Evolutionary conservation across 345 rosid genomes (phyloP).

Genomic region (Salix suchowensis): DNA sequence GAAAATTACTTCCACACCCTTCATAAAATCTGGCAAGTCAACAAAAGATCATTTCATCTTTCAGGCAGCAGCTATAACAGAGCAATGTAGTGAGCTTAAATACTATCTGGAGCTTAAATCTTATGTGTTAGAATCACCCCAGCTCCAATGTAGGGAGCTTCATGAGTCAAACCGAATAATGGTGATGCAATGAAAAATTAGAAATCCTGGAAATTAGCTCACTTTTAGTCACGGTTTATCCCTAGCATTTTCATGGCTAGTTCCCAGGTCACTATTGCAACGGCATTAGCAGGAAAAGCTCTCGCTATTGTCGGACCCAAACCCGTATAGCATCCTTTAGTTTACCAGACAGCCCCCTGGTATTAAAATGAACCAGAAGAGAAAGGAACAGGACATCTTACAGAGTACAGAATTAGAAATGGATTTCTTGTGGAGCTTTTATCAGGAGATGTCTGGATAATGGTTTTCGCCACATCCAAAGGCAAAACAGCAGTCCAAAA

Average conservation of each 20-base stretch:
- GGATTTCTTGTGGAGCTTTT: conserved; percentile 59
- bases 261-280: conserved; percentile 96
- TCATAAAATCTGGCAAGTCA: not conserved
- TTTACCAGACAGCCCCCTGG: not conserved
- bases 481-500: conserved; percentile 85
- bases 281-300: conserved; percentile 97
- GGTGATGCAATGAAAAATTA: conserved; percentile 5
- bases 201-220: conserved; percentile 1
- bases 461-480: conserved; percentile 84
- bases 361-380: not conserved
- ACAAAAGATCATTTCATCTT: not conserved
- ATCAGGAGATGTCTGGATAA: conserved; percentile 76
- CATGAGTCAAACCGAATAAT: not conserved
- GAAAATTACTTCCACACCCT: not conserved
- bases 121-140: not conserved
- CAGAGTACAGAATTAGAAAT: conserved; percentile 60
- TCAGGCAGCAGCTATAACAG: not conserved
- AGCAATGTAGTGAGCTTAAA: too few species aligned
- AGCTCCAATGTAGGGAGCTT: not conserved
- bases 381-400: conserved; percentile 25
- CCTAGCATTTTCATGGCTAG: conserved; percentile 73
- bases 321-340: conserved; percentile 82
- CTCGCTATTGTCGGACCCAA: conserved; percentile 77
- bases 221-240: conserved; percentile 40
- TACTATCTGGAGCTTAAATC: not conserved